These are phyloP conservation scores for Primulina huaijiensis DNA, from an alignment of 257 asterid species.

Conservation along the genomic window DNA sequence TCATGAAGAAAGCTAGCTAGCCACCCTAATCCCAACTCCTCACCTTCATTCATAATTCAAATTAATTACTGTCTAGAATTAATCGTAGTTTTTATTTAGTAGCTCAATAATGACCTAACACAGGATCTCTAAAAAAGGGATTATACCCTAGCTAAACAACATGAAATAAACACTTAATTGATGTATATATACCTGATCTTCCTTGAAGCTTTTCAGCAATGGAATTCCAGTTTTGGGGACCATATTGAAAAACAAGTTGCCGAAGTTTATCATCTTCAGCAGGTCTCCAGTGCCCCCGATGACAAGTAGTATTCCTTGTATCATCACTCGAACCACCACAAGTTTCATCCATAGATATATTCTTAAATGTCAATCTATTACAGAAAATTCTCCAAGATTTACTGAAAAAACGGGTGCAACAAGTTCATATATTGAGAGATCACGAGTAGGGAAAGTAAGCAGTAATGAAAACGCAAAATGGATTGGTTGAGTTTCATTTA, in stretches of 20 bases:
- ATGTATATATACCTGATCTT: constrained; percentile 52
- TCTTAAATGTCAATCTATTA: neutral
- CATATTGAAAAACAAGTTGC: constrained; percentile 68
- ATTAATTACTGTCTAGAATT: too few relatives aligned
- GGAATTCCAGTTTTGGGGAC: constrained; percentile 96
- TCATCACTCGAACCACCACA: constrained; percentile 48
- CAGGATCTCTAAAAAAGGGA: neutral
- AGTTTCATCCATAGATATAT: constrained; percentile 39
- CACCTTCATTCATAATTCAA: neutral
- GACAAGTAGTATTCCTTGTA: constrained; percentile 45
- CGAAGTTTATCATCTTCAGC: constrained; percentile 88
- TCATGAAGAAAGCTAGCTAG: neutral
- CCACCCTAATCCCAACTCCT: neutral
- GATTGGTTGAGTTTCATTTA: constrained; percentile 36
- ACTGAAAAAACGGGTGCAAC: neutral
- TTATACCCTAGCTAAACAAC: neutral
- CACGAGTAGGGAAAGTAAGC: constrained; percentile 16
- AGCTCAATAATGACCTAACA: neutral
- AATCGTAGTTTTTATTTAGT: neutral
- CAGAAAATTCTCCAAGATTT: neutral
- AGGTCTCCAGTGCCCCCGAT: constrained; percentile 93
- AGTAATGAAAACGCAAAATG: constrained; percentile 20
- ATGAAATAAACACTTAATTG: neutral
- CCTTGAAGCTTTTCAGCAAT: constrained; percentile 95
- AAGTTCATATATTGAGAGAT: neutral